Conservation (phyloP, 257 asterid species). For the Nicotiana tomentosiformis region DNA sequence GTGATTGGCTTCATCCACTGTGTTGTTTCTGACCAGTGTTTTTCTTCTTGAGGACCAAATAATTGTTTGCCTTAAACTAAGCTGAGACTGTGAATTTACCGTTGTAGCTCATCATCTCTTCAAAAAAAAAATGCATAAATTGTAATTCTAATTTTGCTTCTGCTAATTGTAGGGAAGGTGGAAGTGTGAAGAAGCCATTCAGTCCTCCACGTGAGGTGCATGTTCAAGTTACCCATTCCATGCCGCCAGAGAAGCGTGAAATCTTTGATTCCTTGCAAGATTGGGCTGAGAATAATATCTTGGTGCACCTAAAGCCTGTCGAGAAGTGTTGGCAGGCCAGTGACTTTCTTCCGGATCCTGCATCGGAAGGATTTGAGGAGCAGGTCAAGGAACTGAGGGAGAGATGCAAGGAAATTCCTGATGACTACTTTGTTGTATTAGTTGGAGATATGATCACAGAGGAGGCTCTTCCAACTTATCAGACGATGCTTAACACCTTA, state of each 20-base stretch:
- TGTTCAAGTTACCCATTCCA: constrained; percentile 58
- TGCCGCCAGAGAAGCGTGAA: constrained; percentile 62
- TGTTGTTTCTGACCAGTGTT: neutral
- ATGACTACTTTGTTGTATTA: constrained; percentile 60
- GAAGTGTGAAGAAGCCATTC: constrained; percentile 41
- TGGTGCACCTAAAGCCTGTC: constrained; percentile 60
- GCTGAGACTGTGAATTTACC: neutral
- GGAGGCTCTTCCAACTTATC: constrained; percentile 82
- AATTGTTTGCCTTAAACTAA: neutral
- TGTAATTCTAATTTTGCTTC: neutral
- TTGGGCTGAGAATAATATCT: constrained; percentile 56
- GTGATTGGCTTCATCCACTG: neutral
- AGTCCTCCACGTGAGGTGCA: constrained; percentile 61
- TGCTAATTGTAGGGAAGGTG: constrained; percentile 32
- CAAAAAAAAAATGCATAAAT: neutral
- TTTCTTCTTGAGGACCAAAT: neutral
- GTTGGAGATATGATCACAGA: constrained; percentile 76
- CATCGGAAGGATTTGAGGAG: constrained; percentile 71
- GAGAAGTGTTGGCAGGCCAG: constrained; percentile 71
- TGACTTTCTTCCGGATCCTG: constrained; percentile 65
- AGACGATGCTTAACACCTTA: constrained; percentile 71
- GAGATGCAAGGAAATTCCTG: constrained; percentile 63
- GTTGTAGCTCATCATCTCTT: neutral
- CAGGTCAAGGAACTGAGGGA: constrained; percentile 68
- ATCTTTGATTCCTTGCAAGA: constrained; percentile 48